phyloP scores from a whole-genome alignment of 2,329 filamentous ascomycete genomes.

The Akanthomyces muscarius region DNA sequence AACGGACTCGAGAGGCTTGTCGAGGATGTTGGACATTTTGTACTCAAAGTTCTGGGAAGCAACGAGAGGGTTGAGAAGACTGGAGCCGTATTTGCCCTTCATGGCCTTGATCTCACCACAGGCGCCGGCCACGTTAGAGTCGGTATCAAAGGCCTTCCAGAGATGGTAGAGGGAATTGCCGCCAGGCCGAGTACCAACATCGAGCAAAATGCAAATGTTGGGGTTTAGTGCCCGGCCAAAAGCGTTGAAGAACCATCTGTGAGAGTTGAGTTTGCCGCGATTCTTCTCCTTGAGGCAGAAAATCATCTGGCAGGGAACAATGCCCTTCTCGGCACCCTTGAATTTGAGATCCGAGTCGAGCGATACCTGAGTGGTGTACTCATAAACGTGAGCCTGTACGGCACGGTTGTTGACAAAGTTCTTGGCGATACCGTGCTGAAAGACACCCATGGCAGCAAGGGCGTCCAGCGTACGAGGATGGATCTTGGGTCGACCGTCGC shows the following conservation, averaged over 20 bases:
- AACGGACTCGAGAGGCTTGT: slow-evolving; percentile 94
- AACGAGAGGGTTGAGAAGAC: slow-evolving; percentile 88
- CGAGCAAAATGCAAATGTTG: slow-evolving; percentile 93
- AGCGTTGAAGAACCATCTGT: slow-evolving; percentile 99
- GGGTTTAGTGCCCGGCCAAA: slow-evolving; percentile 90
- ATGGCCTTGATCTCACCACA: slow-evolving; percentile 98
- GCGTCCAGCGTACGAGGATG: slow-evolving; percentile 91
- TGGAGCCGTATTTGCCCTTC: slow-evolving; percentile 78
- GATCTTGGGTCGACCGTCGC: slow-evolving; percentile 85
- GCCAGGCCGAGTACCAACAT: slow-evolving; percentile 91
- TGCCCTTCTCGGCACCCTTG: slow-evolving; percentile 98
- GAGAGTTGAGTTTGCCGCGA: slow-evolving; percentile 94
- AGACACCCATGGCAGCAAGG: slow-evolving; percentile 92
- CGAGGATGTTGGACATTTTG: slow-evolving; percentile 99
- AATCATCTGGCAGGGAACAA: slow-evolving; percentile 95
- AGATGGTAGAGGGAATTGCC: slow-evolving; percentile 91
- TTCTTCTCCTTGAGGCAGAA: slow-evolving; percentile 99
- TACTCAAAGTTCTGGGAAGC: slow-evolving; percentile 99
- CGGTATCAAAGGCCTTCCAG: slow-evolving; percentile 98
- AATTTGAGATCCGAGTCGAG: slow-evolving; percentile 95
- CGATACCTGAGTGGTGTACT: slow-evolving; percentile 97
- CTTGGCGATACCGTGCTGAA: slow-evolving; percentile 97
- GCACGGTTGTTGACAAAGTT: slow-evolving; percentile 95
- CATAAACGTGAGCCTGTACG: slow-evolving; percentile 95
- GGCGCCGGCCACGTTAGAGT: slow-evolving; percentile 94